Evolutionary conservation across 441 rosid genomes (phyloP), one percentile per base, ranked within the genome.

Genomic region (Jatropha podagrica): DNA sequence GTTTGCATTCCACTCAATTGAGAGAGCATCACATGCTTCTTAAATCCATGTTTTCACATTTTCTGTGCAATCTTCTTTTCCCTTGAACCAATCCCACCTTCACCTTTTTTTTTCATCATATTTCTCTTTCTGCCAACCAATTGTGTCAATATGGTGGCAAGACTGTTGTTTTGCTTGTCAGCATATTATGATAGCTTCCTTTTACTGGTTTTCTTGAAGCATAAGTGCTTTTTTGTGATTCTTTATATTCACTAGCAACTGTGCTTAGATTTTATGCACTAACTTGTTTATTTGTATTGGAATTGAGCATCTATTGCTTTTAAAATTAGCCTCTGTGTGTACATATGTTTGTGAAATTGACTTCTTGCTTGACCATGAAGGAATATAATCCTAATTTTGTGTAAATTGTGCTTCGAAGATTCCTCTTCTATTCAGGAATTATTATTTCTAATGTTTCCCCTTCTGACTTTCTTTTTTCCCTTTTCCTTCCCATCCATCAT

Each of bases 1-100:
- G 87, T 89, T 65, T 82, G 96, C 84, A 88, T 88, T 86, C 97
- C 97, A 94, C 95, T 91, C 18, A 69, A 81, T n/a, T 32, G 69
- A 56, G 7, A 62, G 77, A 84, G 92, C 83, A 88, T 87, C 90
- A 82, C 75, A 87, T 86, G 85, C 89, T 74, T 84, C 81, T 37
- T 62, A 4, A 75, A 68, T 80, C 86, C 81, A 78, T 81, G 79
- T 79, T 65, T 68, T 76, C 70, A 60, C 48, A 20, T 74, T 65
- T 74, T 68, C 48, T 69, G 48, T 60, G 59, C 72, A 26, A 65
- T 69, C 60, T 46, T 23, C 82, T 73, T 79, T 82, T 18, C 55
- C 55, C 32, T 49, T 63, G 41, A 66, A 49, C 83, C 88, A 80
- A 88, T 86, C 81, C 68, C 26, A 8, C 5, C 4, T 56, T 69